Evolutionary conservation across 805 yeast species (phyloP).

Genomic region (Ogataea nitratoaversa): DNA sequence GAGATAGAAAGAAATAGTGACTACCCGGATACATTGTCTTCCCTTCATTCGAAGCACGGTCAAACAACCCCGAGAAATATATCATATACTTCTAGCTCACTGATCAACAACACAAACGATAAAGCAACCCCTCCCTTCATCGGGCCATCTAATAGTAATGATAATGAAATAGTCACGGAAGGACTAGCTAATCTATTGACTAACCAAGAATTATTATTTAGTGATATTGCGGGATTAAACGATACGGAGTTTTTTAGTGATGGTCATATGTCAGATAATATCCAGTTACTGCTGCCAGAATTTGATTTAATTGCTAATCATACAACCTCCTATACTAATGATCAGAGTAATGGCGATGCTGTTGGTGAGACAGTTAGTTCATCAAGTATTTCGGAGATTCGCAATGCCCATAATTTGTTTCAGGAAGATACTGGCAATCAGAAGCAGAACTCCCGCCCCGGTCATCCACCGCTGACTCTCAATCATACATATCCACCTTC

Average conservation of each 20-base stretch:
- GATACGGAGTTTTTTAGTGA: conserved; percentile 10
- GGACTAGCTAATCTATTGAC: conserved; percentile 14
- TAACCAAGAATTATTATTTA: conserved; percentile 22
- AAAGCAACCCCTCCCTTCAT: no score
- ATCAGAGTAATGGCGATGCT: not conserved
- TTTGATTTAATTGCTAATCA: conserved; percentile 4
- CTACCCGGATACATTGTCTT: no score
- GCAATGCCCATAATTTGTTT: not conserved
- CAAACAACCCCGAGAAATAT: no score
- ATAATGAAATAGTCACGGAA: conserved; percentile 8
- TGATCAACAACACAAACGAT: no score
- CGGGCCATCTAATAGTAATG: conserved; percentile 1
- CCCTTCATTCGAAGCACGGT: no score
- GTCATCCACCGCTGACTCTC: not conserved
- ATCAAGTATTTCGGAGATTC: not conserved
- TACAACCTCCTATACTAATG: not conserved
- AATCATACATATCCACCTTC: not conserved
- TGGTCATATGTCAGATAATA: conserved; percentile 4
- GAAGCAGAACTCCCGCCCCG: not conserved
- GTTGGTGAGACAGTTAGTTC: no score
- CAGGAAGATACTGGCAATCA: not conserved
- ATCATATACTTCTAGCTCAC: no score
- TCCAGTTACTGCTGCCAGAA: conserved; percentile 10
- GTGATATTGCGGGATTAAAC: conserved; percentile 16
- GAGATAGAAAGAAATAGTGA: no score